Evolutionary conservation across 352 stramenopile species (phyloP).

Genomic region (Lagenidium giganteum): DNA sequence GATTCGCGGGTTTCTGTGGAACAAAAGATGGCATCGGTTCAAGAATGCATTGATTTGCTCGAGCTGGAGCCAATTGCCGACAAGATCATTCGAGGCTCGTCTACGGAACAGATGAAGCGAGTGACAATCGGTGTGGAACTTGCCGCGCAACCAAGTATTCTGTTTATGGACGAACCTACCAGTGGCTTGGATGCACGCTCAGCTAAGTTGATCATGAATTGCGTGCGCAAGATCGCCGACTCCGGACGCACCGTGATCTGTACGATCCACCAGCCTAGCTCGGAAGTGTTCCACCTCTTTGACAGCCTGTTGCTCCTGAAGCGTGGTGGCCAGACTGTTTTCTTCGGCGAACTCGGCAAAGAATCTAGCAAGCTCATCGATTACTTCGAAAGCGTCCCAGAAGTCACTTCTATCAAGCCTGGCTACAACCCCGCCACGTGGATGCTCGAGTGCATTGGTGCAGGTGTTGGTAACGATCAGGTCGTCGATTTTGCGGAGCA

Average conservation of each 20-base stretch:
- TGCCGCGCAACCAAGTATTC: conserved; percentile 52
- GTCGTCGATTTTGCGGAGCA: conserved; percentile 21
- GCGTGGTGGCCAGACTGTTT: conserved; percentile 24
- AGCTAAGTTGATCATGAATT: conserved; percentile 46
- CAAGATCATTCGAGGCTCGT: conserved; percentile 20
- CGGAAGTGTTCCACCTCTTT: conserved; percentile 75
- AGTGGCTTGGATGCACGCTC: conserved; percentile 12
- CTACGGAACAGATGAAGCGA: conserved; percentile 25
- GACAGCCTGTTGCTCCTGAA: conserved; percentile 69
- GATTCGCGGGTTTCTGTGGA: conserved; percentile 12
- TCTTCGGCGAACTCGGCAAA: conserved; percentile 30
- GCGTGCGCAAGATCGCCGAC: conserved; percentile 61
- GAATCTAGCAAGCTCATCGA: conserved; percentile 20
- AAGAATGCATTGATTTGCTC: conserved; percentile 30
- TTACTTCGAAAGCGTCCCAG: conserved; percentile 48
- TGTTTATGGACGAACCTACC: conserved; percentile 72
- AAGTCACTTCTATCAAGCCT: conserved; percentile 25
- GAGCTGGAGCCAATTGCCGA: conserved; percentile 20
- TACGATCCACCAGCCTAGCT: conserved; percentile 82
- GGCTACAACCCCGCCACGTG: conserved; percentile 56
- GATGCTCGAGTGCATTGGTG: conserved; percentile 51
- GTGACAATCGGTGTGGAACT: conserved; percentile 80
- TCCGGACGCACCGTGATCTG: conserved; percentile 66
- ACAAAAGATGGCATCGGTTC: conserved; percentile 21
- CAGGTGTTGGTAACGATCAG: conserved; percentile 15